Conservation (phyloP, 805 yeast species). For the Saturnispora silvae region DNA sequence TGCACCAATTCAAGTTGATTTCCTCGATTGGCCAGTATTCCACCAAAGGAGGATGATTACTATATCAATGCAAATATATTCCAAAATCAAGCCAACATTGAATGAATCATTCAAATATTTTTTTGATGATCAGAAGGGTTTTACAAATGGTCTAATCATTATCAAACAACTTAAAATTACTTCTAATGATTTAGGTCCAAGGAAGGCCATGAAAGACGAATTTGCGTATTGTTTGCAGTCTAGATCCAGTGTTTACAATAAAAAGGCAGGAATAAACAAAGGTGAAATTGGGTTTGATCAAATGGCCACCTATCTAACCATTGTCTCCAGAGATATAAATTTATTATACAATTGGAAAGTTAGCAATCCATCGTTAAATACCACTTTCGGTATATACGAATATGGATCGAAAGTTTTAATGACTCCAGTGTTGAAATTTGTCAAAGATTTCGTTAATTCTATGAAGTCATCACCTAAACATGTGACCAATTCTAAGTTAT, state of each 20-base stretch:
- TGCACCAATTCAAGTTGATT: constrained; percentile 18
- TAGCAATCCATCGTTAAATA: constrained; percentile 16
- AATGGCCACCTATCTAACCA: constrained; percentile 14
- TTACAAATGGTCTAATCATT: constrained; percentile 16
- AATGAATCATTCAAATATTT: constrained; percentile 11
- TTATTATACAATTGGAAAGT: constrained; percentile 19
- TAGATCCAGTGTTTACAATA: constrained; percentile 9
- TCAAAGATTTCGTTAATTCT: constrained; percentile 14
- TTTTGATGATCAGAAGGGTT: constrained; percentile 15
- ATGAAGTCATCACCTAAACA: constrained; percentile 4
- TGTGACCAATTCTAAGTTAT: not conserved
- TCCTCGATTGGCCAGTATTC: constrained; percentile 20
- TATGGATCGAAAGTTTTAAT: constrained; percentile 13
- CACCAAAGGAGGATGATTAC: constrained; percentile 11
- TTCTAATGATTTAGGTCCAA: constrained; percentile 9
- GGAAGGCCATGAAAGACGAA: constrained; percentile 10
- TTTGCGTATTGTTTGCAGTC: constrained; percentile 9
- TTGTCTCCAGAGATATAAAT: constrained; percentile 18
- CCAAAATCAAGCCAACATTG: constrained; percentile 9
- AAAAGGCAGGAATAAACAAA: constrained; percentile 3
- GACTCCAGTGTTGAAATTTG: constrained; percentile 15
- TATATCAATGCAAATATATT: constrained; percentile 13
- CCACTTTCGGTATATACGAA: constrained; percentile 14
- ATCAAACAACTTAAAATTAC: constrained; percentile 14
- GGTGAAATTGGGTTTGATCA: constrained; percentile 10